These are phyloP conservation scores for Pichia kluyveri DNA, from an alignment of 805 yeast species.

Conservation along the genomic window DNA sequence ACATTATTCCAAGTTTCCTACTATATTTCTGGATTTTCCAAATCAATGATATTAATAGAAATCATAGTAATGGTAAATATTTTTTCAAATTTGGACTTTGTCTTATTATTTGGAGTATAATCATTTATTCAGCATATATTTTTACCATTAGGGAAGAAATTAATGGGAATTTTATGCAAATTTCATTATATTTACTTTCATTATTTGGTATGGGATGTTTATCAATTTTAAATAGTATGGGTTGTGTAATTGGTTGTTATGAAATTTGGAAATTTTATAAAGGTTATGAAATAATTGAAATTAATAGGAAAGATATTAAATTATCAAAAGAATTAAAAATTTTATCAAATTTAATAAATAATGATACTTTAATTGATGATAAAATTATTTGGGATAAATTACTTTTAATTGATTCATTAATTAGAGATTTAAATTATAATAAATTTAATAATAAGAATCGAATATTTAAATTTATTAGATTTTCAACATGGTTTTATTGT, in stretches of 20 bases:
- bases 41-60: background rate
- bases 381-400: background rate
- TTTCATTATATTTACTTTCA: constrained; percentile 36
- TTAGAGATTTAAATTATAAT: constrained; percentile 32
- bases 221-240: constrained; percentile 43
- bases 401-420: constrained; percentile 1
- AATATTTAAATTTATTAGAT: background rate
- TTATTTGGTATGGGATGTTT: constrained; percentile 42
- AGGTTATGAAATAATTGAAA: background rate
- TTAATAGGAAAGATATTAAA: constrained; percentile 17
- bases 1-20: constrained; percentile 35
- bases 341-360: constrained; percentile 22
- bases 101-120: constrained; percentile 26
- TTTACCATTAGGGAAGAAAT: background rate
- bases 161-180: constrained; percentile 11
- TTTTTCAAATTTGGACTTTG: constrained; percentile 6
- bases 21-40: constrained; percentile 7
- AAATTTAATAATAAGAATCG: constrained; percentile 20
- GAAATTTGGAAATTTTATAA: constrained; percentile 12
- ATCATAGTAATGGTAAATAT: background rate
- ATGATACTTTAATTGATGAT: background rate
- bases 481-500: constrained; percentile 37
- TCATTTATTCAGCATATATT: constrained; percentile 23
- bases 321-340: constrained; percentile 20
- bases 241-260: constrained; percentile 38